phyloP scores from a whole-genome alignment of 805 yeast species.

The Teunomyces gatunensis region DNA sequence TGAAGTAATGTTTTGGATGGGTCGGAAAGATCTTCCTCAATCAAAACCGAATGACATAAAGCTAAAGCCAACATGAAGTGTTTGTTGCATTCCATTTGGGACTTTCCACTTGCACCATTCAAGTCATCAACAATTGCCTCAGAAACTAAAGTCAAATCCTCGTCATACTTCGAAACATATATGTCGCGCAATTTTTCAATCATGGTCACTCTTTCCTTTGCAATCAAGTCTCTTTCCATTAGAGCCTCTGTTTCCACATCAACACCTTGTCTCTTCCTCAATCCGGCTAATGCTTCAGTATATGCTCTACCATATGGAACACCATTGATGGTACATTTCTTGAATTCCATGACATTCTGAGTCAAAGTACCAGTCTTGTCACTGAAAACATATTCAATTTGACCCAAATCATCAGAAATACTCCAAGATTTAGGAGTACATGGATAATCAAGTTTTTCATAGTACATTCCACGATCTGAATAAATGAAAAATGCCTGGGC shows the following conservation, averaged over 20 bases:
- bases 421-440: conserved; percentile 83
- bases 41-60: conserved; percentile 74
- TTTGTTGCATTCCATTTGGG: conserved; percentile 59
- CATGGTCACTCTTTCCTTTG: conserved; percentile 48
- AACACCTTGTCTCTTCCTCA: conserved; percentile 61
- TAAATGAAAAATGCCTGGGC: conserved; percentile 73
- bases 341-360: conserved; percentile 80
- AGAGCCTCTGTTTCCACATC: conserved; percentile 52
- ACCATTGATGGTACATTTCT: conserved; percentile 70
- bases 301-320: conserved; percentile 70
- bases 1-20: conserved; percentile 56
- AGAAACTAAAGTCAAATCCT: conserved; percentile 69
- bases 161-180: conserved; percentile 41
- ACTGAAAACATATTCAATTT: conserved; percentile 75
- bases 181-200: conserved; percentile 32
- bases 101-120: conserved; percentile 46
- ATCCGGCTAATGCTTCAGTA: conserved; percentile 75
- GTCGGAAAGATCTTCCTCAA: conserved; percentile 61
- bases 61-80: conserved; percentile 77
- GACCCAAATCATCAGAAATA: conserved; percentile 81
- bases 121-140: conserved; percentile 64
- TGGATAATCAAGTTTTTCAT: conserved; percentile 65
- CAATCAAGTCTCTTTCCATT: conserved; percentile 40
- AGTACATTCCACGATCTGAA: conserved; percentile 68
- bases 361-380: conserved; percentile 85